Base-by-base conservation (phyloP, 768 basidiomycete species). In the Gautieria morchelliformis region DNA sequence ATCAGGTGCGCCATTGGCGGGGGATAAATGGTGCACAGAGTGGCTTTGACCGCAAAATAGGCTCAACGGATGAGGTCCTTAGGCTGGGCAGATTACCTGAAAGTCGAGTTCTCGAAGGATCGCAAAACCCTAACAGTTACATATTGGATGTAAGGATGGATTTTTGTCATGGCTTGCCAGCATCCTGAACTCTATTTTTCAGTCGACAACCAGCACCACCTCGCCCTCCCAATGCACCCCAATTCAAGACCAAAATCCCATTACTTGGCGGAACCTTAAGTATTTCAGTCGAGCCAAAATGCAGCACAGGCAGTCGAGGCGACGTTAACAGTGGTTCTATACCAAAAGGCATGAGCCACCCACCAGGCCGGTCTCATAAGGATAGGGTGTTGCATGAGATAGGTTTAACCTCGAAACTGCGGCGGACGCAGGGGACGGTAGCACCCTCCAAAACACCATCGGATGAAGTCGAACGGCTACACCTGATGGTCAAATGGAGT, bases 1-100 rank as follows among this genome's bases (percentile, higher is more conserved):
- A 84, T 64, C 90, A 93, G 67, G 78, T 75, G 53, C n/a, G 68
- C 58, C 32, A 5, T 37, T 15, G 33, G 42, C 20, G 39, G 17
- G 8, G 17, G 46, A 11, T 42, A 19, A 12, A 11, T 56, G 10
- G 0, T 22, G 15, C 33, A 24, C 33, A 27, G 30, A 19, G 10
- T 27, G 48, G 6, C 24, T 9, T 48, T 52, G 35, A 48, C 53
- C 8, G 32, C 52, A 53, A 63, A 44, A 24, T 46, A 74, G 87
- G 89, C 86, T 1, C 73, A 83, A 66, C 77, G 89, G 27, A 82
- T 93, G 78, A 77, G 87, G 49, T 80, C 80, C n/a, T 74, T 92
- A 4, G 91, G 91, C n/a, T 93, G 91, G 91, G 83, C 79, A 0
- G 82, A 91, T 12, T 85, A 81, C 64, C 68, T 96, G 33, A 75